These are phyloP conservation scores for Myrica gale DNA, from an alignment of 306 rosid genomes.

Conservation along the genomic window DNA sequence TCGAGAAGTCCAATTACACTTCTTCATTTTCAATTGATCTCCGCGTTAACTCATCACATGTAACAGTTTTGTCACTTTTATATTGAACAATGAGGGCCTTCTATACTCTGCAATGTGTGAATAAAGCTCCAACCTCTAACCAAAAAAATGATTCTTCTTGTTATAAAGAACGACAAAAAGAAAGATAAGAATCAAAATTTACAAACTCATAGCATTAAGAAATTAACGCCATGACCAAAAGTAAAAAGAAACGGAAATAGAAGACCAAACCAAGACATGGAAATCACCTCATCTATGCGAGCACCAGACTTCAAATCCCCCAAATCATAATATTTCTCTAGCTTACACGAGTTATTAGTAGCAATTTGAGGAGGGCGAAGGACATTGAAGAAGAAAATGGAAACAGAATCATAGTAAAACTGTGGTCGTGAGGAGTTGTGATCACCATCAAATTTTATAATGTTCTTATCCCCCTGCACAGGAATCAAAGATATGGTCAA, in stretches of 20 bases:
- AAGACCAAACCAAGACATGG: not conserved
- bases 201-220: not conserved
- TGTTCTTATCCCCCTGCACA: conserved; percentile 83
- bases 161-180: not conserved
- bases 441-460: conserved; percentile 83
- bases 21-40: not conserved
- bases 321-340: conserved; percentile 68
- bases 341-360: conserved; percentile 52
- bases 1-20: not conserved
- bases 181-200: not conserved
- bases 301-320: conserved; percentile 68
- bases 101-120: not conserved
- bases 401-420: conserved; percentile 78
- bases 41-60: not conserved
- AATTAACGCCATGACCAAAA: not conserved
- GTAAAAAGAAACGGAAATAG: too few relatives aligned
- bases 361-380: conserved; percentile 75
- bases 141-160: not conserved
- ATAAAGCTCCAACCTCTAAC: not conserved
- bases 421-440: conserved; percentile 98
- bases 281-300: conserved; percentile 65
- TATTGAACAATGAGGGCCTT: not conserved
- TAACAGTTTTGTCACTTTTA: not conserved
- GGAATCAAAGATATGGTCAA: conserved; percentile 27
- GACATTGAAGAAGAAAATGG: conserved; percentile 84